These are phyloP conservation scores for Trichophyton schoenleinii DNA, from an alignment of 2,329 filamentous ascomycete genomes.

Conservation along the genomic window DNA sequence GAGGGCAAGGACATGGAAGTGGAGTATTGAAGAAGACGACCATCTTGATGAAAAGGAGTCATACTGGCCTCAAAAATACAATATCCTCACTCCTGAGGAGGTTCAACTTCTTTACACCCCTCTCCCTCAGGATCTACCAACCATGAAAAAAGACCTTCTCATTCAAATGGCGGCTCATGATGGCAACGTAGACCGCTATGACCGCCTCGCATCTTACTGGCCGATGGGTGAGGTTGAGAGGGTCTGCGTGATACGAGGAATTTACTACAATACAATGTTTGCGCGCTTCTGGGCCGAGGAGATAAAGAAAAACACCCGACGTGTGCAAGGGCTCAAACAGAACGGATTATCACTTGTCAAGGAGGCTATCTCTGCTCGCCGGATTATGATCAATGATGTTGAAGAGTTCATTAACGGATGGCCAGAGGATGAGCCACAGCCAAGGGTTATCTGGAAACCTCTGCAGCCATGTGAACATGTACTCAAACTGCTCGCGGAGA, in stretches of 20 bases:
- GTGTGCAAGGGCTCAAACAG: background rate
- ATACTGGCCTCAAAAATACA: constrained; percentile 9
- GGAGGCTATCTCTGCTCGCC: constrained; percentile 6
- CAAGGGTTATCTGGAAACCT: background rate
- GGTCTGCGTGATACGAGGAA: constrained; percentile 22
- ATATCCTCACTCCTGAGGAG: constrained; percentile 21
- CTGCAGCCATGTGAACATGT: background rate
- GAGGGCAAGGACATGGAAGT: background rate
- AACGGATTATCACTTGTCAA: background rate
- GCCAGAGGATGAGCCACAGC: background rate
- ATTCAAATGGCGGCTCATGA: constrained; percentile 28
- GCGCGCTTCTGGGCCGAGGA: constrained; percentile 14
- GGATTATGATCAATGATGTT: constrained; percentile 10
- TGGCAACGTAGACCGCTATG: constrained; percentile 32
- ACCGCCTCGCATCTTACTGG: constrained; percentile 22
- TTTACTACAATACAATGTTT: constrained; percentile 29
- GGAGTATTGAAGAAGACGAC: constrained; percentile 6
- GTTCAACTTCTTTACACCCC: constrained; percentile 18
- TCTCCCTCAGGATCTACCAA: constrained; percentile 27
- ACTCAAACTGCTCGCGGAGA: background rate
- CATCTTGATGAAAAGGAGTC: background rate
- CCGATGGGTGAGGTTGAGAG: constrained; percentile 17
- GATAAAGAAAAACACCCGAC: background rate
- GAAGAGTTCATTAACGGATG: background rate
- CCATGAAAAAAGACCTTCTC: constrained; percentile 28